Base-by-base conservation (phyloP, 208 protist species). In the Crithidia mellificae region DNA sequence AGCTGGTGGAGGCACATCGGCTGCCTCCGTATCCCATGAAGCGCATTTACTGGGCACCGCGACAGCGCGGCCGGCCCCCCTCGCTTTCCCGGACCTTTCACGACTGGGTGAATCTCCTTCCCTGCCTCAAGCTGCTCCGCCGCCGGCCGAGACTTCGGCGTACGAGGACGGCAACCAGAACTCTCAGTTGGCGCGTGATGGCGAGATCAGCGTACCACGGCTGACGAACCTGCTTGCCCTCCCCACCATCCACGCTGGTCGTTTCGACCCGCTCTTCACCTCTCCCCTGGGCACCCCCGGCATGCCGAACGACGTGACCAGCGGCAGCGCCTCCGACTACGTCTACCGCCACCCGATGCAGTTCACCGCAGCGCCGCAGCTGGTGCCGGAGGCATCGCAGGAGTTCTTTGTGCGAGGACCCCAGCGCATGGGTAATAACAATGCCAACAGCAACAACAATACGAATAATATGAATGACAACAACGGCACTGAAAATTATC, bases 361-460 rank as follows among this genome's bases (percentile, higher is more conserved):
- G 38, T 58, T 63, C 51, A 66, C 47, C 1, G 51, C 57, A 12
- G 43, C 52, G 7, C 59, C 44, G 44, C 68, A 54, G 52, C 59
- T 61, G 2, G 67, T 59, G 57, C 67, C 39, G 29, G 30, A 41
- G 38, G 51, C 34, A 20, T 62, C 68, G 32, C 51, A 61, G 41
- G 68, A 67, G 52, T 74, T 61, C 5, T 57, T 66, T 54, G 51
- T 59, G 49, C 50, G 38, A 15, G 51, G 34, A 8, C 27, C 24
- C 12, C 68, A 67, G 43, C 34, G 59, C 5, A 39, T 62, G 58
- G 22, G 52, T 22, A 25, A 11, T 20, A 49, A 22, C 9, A 43
- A 8, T 53, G 24, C 7, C 50, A 54, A 43, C 52, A 57, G 6
- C 52, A 36, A 36, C 50, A 52, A 52, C 47, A 49, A 5, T 20